Evolutionary conservation across 495 filamentous ascomycete species (phyloP).

Genomic region (Melanomma pulvis-pyrius): DNA sequence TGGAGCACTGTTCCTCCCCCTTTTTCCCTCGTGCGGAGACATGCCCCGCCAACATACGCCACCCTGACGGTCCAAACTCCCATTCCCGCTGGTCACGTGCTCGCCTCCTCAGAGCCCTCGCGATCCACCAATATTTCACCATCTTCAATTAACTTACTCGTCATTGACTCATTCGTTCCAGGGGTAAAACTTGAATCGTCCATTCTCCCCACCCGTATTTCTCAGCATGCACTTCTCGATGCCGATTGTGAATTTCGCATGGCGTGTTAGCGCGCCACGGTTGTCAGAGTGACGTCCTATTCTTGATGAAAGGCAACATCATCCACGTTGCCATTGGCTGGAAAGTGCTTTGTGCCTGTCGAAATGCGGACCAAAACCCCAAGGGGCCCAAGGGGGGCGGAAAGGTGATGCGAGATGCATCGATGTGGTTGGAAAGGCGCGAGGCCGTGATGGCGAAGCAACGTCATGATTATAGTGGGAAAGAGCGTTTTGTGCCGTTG

Average conservation of each 20-base stretch:
- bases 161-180: background rate
- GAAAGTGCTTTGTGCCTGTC: background rate
- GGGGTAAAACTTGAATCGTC: too few relatives aligned
- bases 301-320: background rate
- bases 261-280: background rate
- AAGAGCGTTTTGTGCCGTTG: background rate
- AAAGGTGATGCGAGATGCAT: background rate
- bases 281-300: background rate
- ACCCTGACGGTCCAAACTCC: too few relatives aligned
- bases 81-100: too few relatives aligned
- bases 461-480: background rate
- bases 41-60: too few relatives aligned
- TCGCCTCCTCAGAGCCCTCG: too few relatives aligned
- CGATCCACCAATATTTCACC: background rate
- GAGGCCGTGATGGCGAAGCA: background rate
- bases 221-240: background rate
- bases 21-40: too few relatives aligned
- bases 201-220: background rate
- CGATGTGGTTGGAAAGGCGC: background rate
- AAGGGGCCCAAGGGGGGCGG: background rate
- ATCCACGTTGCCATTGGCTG: slow-evolving; percentile 2
- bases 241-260: background rate
- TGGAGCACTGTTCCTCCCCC: too few relatives aligned
- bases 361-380: background rate
- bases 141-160: background rate